Evolutionary conservation across 257 asterid species (phyloP).

Genomic region (Misopates orontium): DNA sequence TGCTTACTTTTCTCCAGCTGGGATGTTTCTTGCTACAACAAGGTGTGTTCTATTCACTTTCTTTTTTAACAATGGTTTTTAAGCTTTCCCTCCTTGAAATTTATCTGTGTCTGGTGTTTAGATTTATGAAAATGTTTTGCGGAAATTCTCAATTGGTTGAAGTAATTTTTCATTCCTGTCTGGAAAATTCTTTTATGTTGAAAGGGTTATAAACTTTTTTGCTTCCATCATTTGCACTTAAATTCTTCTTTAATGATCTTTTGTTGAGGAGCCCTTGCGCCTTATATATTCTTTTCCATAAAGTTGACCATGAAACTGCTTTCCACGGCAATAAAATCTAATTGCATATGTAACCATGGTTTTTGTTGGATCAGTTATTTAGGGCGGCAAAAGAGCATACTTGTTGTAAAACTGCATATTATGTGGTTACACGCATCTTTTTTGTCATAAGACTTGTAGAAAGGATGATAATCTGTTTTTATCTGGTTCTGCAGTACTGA

Average conservation of each 20-base stretch:
- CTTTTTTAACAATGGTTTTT: not conserved
- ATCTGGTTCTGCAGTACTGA: slow-evolving; percentile 54
- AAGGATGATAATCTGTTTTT: slow-evolving; percentile 1
- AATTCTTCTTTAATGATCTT: no score
- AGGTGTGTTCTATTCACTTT: slow-evolving; percentile 47
- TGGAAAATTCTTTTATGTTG: not conserved
- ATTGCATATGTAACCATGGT: not conserved
- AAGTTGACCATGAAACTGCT: not conserved
- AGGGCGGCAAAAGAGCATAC: no score
- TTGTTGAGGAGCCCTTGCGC: no score
- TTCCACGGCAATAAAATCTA: not conserved
- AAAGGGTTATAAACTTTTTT: no score
- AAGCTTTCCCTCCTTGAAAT: not conserved
- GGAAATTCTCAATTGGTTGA: not conserved
- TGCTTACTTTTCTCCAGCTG: slow-evolving; percentile 87
- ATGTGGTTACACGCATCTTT: slow-evolving; percentile 7
- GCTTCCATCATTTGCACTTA: no score
- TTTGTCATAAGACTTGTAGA: slow-evolving; percentile 11
- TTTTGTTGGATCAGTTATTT: slow-evolving; percentile 8
- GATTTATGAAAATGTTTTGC: slow-evolving; percentile 4
- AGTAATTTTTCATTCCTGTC: not conserved
- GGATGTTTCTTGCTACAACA: slow-evolving; percentile 82
- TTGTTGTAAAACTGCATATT: slow-evolving; percentile 9
- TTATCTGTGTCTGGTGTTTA: slow-evolving; percentile 1
- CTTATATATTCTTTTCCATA: not conserved